A percentile compares a stretch with the other conserved stretches of the same genome.
Conservation (phyloP, 345 rosid genomes). For the Corchorus olitorius region DNA sequence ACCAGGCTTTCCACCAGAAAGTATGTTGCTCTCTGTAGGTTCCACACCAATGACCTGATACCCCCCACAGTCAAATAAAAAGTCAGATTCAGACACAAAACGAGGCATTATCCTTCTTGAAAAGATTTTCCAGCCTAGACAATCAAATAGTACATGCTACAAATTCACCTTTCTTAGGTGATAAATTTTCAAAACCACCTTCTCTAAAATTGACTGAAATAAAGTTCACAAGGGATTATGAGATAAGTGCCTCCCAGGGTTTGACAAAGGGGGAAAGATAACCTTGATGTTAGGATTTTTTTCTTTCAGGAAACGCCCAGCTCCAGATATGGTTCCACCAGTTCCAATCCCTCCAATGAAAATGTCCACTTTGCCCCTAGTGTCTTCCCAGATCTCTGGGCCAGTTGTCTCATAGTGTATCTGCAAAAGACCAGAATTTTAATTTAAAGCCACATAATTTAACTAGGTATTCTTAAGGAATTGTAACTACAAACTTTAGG, state of each 20-base stretch:
- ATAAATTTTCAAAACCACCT: neutral
- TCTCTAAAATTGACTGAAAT: conserved; percentile 7
- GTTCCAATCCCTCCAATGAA: conserved; percentile 85
- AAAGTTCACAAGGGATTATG: neutral
- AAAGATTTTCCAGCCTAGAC: neutral
- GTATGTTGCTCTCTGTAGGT: conserved; percentile 76
- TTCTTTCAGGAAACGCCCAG: conserved; percentile 73
- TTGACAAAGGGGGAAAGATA: conserved; percentile 2
- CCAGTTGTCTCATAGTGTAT: conserved; percentile 87
- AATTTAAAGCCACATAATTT: conserved; percentile 10
- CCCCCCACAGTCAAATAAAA: conserved; percentile 20
- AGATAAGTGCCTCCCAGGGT: neutral
- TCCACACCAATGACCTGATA: conserved; percentile 82
- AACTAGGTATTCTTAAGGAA: conserved; percentile 1
- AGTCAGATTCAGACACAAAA: neutral
- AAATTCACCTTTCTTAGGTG: conserved; percentile 6
- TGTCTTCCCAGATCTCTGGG: conserved; percentile 88
- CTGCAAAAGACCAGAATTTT: conserved; percentile 42
- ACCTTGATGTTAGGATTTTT: conserved; percentile 75
- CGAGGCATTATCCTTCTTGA: conserved; percentile 8
- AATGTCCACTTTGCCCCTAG: conserved; percentile 80
- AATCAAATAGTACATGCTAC: neutral
- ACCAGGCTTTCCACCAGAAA: conserved; percentile 90
- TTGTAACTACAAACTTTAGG: conserved; percentile 57
- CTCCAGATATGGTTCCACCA: conserved; percentile 87